Evolutionary conservation across 73 alveolate genomes (phyloP), one percentile per base, ranked within the genome.

Genomic region (Diophrys appendiculata): DNA sequence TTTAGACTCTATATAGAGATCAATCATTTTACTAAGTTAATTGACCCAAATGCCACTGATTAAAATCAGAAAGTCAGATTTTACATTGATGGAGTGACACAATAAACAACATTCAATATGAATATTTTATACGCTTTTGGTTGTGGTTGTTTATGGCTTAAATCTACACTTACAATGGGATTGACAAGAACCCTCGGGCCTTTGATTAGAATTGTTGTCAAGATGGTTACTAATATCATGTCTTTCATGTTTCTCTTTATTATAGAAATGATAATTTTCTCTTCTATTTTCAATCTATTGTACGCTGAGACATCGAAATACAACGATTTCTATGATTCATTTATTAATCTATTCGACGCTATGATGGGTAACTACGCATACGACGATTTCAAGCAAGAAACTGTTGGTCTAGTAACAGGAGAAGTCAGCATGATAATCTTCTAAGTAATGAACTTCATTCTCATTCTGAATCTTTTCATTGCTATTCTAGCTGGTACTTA

Each of bases 401-500:
- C 22, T 11, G 53, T 32, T 43, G 81, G 81, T 8, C 0, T 22
- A 25, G 0, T 13, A 24, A 32, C 52, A 1, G 81, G 81, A 3
- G 81, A 72, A 2, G 3, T 72, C 2, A 25, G 28, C 68, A 52
- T 72, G 8, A 72, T 53, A 1, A 1, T 30, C 0, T 72, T 72
- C 29, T 24, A 32, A 1, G 52, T 72, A 5, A 29, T 35, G 18
- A 25, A 24, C 30, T 11, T 2, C 24, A 52, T 72, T 14, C 54
- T 72, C 11, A 23, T 72, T 2, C 23, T 72, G 2, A 72, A 72
- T 26, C 81, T 72, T 0, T 65, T 72, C 3, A 53, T 72, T 26
- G 81, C 81, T 33, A 72, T 72, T 3, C 71, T 72, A 34, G 23
- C 68, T 29, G 28, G 56, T 13, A 72, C 81, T 72, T 72, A 72